Percentiles rank a stretch among this genome's conserved stretches.
Conservation (phyloP, 148 eudicot genomes). For the Cornus florida region DNA sequence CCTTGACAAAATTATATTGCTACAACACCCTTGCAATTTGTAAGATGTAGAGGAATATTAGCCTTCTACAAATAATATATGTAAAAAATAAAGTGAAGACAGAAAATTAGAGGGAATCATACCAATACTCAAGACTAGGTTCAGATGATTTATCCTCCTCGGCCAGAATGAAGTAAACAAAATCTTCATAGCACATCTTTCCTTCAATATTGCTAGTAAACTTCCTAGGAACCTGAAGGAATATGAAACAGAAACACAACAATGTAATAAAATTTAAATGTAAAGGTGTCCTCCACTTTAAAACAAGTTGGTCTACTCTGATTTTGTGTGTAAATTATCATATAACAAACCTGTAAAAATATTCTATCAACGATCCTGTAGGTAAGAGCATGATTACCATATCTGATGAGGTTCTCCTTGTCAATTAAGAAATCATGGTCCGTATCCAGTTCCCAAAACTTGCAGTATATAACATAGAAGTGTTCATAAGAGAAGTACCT, state of each 20-base stretch:
- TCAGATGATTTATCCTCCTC: constrained; percentile 28
- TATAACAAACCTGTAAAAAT: constrained; percentile 20
- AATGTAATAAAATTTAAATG: neutral
- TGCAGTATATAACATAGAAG: constrained; percentile 27
- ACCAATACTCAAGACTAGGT: constrained; percentile 29
- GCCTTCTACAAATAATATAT: neutral
- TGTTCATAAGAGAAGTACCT: constrained; percentile 26
- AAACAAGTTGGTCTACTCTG: neutral
- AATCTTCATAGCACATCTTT: constrained; percentile 29
- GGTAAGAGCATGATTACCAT: constrained; percentile 26
- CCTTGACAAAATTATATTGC: neutral
- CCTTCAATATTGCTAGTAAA: constrained; percentile 23
- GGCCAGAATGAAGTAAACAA: constrained; percentile 25
- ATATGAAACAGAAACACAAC: constrained; percentile 2
- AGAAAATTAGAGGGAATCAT: neutral
- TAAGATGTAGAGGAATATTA: neutral
- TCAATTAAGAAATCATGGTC: constrained; percentile 27
- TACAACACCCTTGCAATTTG: neutral
- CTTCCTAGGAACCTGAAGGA: constrained; percentile 17
- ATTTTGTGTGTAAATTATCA: neutral
- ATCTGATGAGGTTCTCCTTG: constrained; percentile 28
- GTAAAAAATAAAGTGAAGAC: neutral
- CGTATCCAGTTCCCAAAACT: constrained; percentile 26
- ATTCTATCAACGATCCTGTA: constrained; percentile 26
- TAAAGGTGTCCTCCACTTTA: neutral